phyloP scores from a whole-genome alignment of 768 basidiomycete genomes.

The Psilocybe azurescens region DNA sequence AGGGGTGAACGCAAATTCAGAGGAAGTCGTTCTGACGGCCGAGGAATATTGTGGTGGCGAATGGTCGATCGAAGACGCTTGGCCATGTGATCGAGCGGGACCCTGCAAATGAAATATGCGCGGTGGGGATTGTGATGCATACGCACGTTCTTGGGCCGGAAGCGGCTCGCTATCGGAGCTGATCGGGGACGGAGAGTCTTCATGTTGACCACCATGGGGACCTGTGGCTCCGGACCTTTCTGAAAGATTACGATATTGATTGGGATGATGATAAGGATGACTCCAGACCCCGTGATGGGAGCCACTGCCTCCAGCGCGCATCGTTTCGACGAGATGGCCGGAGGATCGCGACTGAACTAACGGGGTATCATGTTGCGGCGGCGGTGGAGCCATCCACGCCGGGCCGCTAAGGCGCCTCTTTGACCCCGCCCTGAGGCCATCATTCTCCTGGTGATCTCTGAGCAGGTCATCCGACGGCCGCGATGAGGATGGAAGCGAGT shows the following conservation, averaged over 20 bases:
- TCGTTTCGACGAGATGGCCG: constrained; percentile 44
- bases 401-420: constrained; percentile 61
- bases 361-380: constrained; percentile 29
- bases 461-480: constrained; percentile 20
- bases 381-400: constrained; percentile 53
- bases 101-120: constrained; percentile 36
- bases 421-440: constrained; percentile 19
- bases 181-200: constrained; percentile 72
- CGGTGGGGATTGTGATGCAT: constrained; percentile 37
- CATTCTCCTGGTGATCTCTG: constrained; percentile 17
- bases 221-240: constrained; percentile 27
- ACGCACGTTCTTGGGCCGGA: constrained; percentile 34
- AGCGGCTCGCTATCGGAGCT: constrained; percentile 69
- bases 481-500: constrained; percentile 19
- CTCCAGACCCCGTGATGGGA: constrained; percentile 37
- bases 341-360: constrained; percentile 45
- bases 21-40: constrained; percentile 30
- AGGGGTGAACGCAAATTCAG: constrained; percentile 59
- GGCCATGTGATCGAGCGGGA: constrained; percentile 20
- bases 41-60: constrained; percentile 39
- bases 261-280: constrained; percentile 52
- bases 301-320: constrained; percentile 30
- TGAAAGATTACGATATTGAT: constrained; percentile 37
- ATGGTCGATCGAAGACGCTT: constrained; percentile 28
- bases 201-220: constrained; percentile 34